Evolutionary conservation across 192 early-diverging fungal genomes (phyloP).

Genomic region (Entomortierella beljakovae): DNA sequence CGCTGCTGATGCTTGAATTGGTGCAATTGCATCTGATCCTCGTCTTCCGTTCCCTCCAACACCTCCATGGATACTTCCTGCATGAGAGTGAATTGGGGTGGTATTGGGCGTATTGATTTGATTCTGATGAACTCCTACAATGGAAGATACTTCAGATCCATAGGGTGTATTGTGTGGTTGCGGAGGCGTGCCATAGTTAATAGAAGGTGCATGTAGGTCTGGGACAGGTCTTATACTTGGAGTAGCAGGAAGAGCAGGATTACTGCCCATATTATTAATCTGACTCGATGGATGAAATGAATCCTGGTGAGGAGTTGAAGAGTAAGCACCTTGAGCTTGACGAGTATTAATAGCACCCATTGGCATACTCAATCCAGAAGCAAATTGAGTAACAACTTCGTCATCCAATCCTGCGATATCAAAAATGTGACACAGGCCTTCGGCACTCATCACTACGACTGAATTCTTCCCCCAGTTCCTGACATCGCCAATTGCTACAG

Average conservation of each 20-base stretch:
- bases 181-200: constrained; percentile 29
- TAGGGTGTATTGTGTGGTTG: constrained; percentile 36
- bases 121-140: constrained; percentile 11
- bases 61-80: constrained; percentile 10
- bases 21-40: constrained; percentile 24
- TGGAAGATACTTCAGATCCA: constrained; percentile 31
- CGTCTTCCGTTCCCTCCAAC: constrained; percentile 12
- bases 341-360: neutral
- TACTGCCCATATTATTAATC: neutral
- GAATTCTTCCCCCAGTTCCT: constrained; percentile 69
- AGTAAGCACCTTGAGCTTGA: constrained; percentile 25
- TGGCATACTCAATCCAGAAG: neutral
- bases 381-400: constrained; percentile 1
- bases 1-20: constrained; percentile 1
- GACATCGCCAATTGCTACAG: constrained; percentile 67
- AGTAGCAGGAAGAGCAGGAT: constrained; percentile 33
- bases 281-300: constrained; percentile 17
- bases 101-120: neutral
- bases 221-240: constrained; percentile 44
- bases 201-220: constrained; percentile 13
- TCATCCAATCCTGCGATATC: constrained; percentile 54
- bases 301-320: constrained; percentile 23
- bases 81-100: constrained; percentile 34
- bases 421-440: constrained; percentile 68
- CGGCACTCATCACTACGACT: constrained; percentile 66